Base-by-base conservation (phyloP, 176 grass and related monocot species). In the Aegilops bicornis region DNA sequence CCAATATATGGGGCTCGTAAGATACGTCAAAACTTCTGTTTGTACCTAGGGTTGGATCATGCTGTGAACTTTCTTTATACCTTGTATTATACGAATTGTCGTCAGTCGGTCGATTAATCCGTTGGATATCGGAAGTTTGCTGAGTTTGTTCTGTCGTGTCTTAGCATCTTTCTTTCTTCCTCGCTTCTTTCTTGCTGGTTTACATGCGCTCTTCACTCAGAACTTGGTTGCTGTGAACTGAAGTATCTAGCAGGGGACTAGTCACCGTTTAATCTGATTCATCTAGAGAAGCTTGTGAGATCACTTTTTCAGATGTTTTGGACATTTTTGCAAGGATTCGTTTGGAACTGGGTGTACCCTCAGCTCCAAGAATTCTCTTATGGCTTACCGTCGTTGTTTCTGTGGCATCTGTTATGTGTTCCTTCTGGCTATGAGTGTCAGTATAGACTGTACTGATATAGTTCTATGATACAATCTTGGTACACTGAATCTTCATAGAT, bases 21-120 rank as follows among this genome's bases (percentile, higher is more conserved):
- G 56, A 19, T 59, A 59, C 0, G 56, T 22, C 19, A n/a, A 59
- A 59, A 59, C 7, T 59, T 59, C 19, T 22, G 56, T 9, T 59
- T 9, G 19, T 59, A 22, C 56, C 56, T 59, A 59, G 56, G 7
- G 0, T 3, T 22, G 56, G 56, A 22, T 59, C 7, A 72, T 82
- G 52, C 64, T 81, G 79, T 92, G 81, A 84, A 82, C 88, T 90
- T 92, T 85, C 91, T 92, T 92, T 92, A 92, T 87, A 92, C 87
- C 81, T 89, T 89, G 79, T 86, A 76, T 75, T 89, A 48, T 89
- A 86, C 56, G 74, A 89, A 58, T 58, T 58, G 6, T 8, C 6
- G 7, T 58, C 54, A 58, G 54, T 7, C 2, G 54, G 73, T 86
- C 79, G 54, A 79, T 22, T 47, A 77, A 29, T 58, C 17, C 19